Evolutionary conservation across 305 asterid species (phyloP), one percentile per base, ranked within the genome.

Genomic region (Salvia sclarea): DNA sequence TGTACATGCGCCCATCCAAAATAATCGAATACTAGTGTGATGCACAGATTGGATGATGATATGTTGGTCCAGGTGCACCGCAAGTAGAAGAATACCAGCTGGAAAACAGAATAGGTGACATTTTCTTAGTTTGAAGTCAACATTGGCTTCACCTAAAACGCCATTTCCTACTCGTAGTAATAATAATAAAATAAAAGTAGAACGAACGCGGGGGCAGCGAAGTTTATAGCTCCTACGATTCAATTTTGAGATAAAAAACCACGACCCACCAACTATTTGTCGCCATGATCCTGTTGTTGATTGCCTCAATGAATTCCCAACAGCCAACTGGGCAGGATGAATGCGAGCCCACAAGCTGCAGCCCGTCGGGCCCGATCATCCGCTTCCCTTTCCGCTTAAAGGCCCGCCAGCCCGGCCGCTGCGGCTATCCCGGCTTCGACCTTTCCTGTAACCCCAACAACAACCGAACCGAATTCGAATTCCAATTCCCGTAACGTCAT

Each of bases 381-480:
- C 80, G 82, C 45, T 82, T 79, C 69, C 84, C 86, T 5, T 82
- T 82, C 75, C 71, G 82, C 6, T 11, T 76, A 50, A 76, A 13
- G 5, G 76, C 61, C 73, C 72, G 62, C 4, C 86, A 82, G 50
- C 84, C 82, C 50, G 49, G 53, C 3, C 74, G 48, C 71, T 79
- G 84, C 72, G 82, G 86, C 60, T 79, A 79, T 28, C 84, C 82
- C 35, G 86, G 82, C 9, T 79, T 82, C 53, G 84, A 79, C 47
- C 79, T 82, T 24, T 67, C 84, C 0, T 82, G 86, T 80, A 71
- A 59, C 38, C 50, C 79, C 37, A 72, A 10, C 71, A 68, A 54
- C 67, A 71, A 68, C 79, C 56, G 8, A 66, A 77, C 83, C 1
- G 76, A 71, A 20, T 72, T 82, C 21, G 65, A 50, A 5, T 82